Base-by-base conservation (phyloP, 129 eudicot species). In the sunflower (Helianthus annuus) region DNA sequence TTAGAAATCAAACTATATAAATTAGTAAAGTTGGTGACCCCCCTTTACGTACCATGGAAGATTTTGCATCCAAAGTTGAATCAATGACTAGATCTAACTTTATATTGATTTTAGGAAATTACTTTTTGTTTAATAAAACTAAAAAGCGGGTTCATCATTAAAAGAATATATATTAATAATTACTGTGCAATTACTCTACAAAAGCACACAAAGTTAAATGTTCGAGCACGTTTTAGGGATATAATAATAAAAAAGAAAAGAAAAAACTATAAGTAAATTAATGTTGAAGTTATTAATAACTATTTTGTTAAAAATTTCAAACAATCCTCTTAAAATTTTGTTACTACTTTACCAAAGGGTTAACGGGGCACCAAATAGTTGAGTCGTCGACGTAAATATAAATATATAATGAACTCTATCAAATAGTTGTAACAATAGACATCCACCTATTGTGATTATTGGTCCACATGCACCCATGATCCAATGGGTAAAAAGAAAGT, bases 41-140 rank as follows among this genome's bases (percentile, higher is more conserved):
- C 12, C 52, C 64, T 70, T 70, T 54, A 70, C 74, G 64, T 70
- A 54, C 64, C 12, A 38, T 53, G 34, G 22, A 70, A 69, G 64
- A 54, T 54, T 54, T 51, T 69, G 56, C 48, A 16, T 69, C 39
- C 48, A 69, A 69, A 51, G 62, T 69, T 68, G 48, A 67, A 51
- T 68, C 29, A 51, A 68, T 49, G 34, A 39, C 73, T 39, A 51
- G 39, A 69, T 69, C 62, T 34, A 52, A 69, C 62, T 69, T 68
- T 34, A 15, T 52, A 69, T 34, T 34, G 29, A 29, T 69, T 52
- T 42, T 69, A 51, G 11, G 39, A 69, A 44, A 24, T 40, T 36
- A 16, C 34, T 34, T 69, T 57, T 69, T 69, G 49, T 34, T 69
- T 34, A 0, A 32, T 32, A 51, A n/a, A 13, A 32, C 4, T 64